A percentile compares a stretch with the other conserved stretches of the same genome.
Conservation (phyloP, 2,329 filamentous ascomycete species). For the Fusarium palustre region DNA sequence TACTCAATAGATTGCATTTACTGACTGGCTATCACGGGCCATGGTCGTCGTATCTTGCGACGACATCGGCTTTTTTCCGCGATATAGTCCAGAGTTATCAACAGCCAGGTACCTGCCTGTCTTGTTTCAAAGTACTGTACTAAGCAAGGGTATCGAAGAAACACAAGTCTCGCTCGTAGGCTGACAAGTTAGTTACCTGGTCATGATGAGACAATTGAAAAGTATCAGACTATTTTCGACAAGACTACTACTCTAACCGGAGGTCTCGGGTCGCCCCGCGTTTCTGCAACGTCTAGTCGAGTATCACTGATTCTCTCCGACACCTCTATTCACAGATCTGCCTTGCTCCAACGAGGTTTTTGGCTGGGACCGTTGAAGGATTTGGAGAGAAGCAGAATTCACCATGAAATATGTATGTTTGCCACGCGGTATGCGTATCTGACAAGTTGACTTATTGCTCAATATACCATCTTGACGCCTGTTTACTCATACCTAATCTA, state of each 20-base stretch:
- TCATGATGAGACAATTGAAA: slow-evolving; percentile 34
- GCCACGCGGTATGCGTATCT: slow-evolving; percentile 3
- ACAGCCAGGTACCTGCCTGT: not conserved
- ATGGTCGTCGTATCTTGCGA: slow-evolving; percentile 20
- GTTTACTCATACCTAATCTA: slow-evolving; percentile 19
- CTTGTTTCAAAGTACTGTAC: not conserved
- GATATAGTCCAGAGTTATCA: not conserved
- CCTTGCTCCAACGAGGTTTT: slow-evolving; percentile 2
- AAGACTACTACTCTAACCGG: slow-evolving; percentile 14
- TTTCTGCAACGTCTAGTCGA: slow-evolving; percentile 11
- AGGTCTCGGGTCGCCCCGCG: slow-evolving; percentile 17
- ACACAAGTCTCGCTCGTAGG: slow-evolving; percentile 7
- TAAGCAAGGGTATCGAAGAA: not conserved
- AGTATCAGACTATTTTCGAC: slow-evolving; percentile 2
- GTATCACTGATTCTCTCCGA: slow-evolving; percentile 10
- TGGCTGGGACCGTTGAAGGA: not conserved
- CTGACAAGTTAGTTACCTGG: not conserved
- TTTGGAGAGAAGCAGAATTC: not conserved
- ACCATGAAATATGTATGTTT: not conserved
- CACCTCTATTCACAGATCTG: slow-evolving; percentile 17
- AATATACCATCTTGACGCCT: slow-evolving; percentile 7
- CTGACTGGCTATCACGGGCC: slow-evolving; percentile 7
- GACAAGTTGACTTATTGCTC: slow-evolving; percentile 6
- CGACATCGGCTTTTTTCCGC: slow-evolving; percentile 10
- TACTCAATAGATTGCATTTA: slow-evolving; percentile 14